A percentile compares a stretch with the other conserved stretches of the same genome.
Conservation (phyloP, 108 stramenopile genomes). For the Cyclotella atomus region DNA sequence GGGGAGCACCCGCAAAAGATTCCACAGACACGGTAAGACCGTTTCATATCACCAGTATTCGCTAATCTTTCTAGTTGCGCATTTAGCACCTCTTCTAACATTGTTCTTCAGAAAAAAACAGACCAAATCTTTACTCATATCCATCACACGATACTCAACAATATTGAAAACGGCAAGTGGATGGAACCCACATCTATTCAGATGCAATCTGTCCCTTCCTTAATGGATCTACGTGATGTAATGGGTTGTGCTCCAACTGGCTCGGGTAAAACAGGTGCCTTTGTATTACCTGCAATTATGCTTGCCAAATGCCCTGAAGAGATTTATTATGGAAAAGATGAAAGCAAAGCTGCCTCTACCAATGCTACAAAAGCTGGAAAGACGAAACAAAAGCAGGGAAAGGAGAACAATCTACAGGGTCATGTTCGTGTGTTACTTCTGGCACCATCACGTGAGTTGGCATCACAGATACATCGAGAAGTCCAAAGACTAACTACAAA, state of each 20-base stretch:
- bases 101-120: constrained; percentile 14
- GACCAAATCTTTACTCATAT: constrained; percentile 49
- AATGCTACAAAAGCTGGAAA: constrained; percentile 43
- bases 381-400: constrained; percentile 36
- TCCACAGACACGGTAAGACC: background rate
- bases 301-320: constrained; percentile 71
- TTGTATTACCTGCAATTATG: constrained; percentile 89
- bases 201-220: constrained; percentile 89
- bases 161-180: constrained; percentile 92
- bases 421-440: constrained; percentile 81
- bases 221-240: constrained; percentile 81
- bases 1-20: constrained; percentile 34
- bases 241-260: constrained; percentile 91
- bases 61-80: no score
- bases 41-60: no score
- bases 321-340: constrained; percentile 56
- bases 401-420: constrained; percentile 38
- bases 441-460: constrained; percentile 95
- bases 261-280: constrained; percentile 88
- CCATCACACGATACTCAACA: constrained; percentile 56
- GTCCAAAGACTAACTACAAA: constrained; percentile 84
- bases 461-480: constrained; percentile 94
- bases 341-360: background rate
- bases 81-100: no score
- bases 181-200: constrained; percentile 94